Conservation (phyloP, 305 asterid genomes). For the Solanum hybrid region DNA sequence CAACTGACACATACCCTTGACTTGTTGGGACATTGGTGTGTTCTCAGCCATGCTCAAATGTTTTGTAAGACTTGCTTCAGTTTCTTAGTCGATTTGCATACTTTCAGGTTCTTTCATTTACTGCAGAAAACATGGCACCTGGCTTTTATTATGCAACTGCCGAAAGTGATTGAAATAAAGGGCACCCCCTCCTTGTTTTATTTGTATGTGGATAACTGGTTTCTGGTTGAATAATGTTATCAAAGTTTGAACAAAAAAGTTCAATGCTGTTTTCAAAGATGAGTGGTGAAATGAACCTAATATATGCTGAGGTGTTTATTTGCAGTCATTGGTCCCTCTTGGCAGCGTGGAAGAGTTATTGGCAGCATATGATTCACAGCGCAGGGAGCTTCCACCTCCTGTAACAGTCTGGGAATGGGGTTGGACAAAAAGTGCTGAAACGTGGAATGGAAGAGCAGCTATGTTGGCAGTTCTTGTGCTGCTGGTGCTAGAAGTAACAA, state of each 20-base stretch:
- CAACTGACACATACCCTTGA: background rate
- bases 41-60: background rate
- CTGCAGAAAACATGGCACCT: background rate
- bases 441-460: slow-evolving; percentile 98
- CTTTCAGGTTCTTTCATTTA: background rate
- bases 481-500: slow-evolving; percentile 78
- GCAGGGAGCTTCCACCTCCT: slow-evolving; percentile 91
- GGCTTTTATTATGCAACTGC: background rate
- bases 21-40: background rate
- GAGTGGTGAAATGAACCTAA: slow-evolving; percentile 3
- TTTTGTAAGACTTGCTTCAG: background rate
- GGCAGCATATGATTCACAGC: slow-evolving; percentile 93
- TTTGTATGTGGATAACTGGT: background rate
- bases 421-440: slow-evolving; percentile 98
- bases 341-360: slow-evolving; percentile 94
- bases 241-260: background rate
- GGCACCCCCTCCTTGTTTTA: background rate
- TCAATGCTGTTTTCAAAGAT: background rate
- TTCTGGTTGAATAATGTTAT: background rate
- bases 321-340: slow-evolving; percentile 92
- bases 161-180: background rate
- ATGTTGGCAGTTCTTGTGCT: slow-evolving; percentile 84
- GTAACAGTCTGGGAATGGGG: slow-evolving; percentile 98
- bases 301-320: background rate
- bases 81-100: background rate